Base-by-base conservation (phyloP, 257 asterid species). In the Gentiana dahurica region DNA sequence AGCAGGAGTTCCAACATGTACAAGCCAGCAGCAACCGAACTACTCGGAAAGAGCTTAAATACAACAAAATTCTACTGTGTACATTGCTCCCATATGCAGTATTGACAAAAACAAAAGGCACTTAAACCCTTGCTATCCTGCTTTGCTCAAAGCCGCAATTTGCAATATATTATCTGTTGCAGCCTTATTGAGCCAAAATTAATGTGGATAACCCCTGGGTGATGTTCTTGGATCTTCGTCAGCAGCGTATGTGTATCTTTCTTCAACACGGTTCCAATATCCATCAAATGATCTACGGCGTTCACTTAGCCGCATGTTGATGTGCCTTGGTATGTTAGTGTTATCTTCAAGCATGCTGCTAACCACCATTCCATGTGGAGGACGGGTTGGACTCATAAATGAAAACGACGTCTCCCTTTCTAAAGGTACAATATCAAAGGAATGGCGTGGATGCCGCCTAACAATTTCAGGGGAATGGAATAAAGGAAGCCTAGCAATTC, bases 191-290 rank as follows among this genome's bases (percentile, higher is more conserved):
- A 1, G 12, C 38, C 38, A 7, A 32, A 52, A 51, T 32, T 51
- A 9, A 36, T 36, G 33, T 36, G 72, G 53, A 48, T 75, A 79
- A 33, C 64, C 79, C 49, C 62, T 41, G 59, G 47, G 8, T 2
- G 73, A 51, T 36, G 75, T 64, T 50, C 58, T 66, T 1, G 62
- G 70, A 13, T 6, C 68, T 38, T 58, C 71, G 24, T 0, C 1
- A 1, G 51, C 49, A 68, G 36, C 53, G 51, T 75, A 80, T 44
- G n/a, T 75, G 15, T 36, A 78, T n/a, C 78, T 78, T 58, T 72
- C 62, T 59, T 36, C 57, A 51, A 71, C 74, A 33, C 68, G 66
- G 38, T 69, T 41, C 32, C 81, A 67, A 70, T 79, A 68, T 15
- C 48, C 43, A 52, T 60, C 70, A 52, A 81, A 79, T 49, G 72